A percentile compares a stretch with the other conserved stretches of the same genome.
These are phyloP conservation scores for Dendrocalamus sinicus DNA, from an alignment of 176 grass and related monocot species.

Conservation along the genomic window DNA sequence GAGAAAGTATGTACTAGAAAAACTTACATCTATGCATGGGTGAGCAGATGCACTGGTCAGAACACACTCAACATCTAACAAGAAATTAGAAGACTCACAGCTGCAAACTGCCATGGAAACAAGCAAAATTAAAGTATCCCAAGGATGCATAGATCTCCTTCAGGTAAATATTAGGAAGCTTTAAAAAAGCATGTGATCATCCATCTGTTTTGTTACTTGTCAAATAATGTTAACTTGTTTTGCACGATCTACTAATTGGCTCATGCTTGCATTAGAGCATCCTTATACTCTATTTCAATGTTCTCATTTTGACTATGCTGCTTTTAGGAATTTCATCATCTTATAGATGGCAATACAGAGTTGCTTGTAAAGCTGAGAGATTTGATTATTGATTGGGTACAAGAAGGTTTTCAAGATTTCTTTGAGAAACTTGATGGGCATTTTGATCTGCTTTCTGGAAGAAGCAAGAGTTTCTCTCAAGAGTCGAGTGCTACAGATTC, in stretches of 20 bases:
- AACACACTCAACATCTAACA: constrained; percentile 54
- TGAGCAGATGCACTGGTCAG: constrained; percentile 74
- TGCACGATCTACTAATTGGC: constrained; percentile 29
- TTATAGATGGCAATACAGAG: constrained; percentile 84
- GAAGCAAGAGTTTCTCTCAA: constrained; percentile 56
- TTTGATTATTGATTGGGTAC: constrained; percentile 96
- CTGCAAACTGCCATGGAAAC: constrained; percentile 78
- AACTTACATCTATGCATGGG: constrained; percentile 41
- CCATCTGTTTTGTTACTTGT: constrained; percentile 23
- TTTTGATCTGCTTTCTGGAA: constrained; percentile 92
- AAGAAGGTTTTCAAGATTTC: constrained; percentile 99
- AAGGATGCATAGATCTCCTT: constrained; percentile 92
- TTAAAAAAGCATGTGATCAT: constrained; percentile 6
- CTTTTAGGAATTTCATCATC: constrained; percentile 83
- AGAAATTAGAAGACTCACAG: constrained; percentile 60
- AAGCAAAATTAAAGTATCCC: constrained; percentile 74
- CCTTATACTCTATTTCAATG: constrained; percentile 32
- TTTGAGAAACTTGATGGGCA: constrained; percentile 85
- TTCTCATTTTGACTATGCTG: constrained; percentile 38
- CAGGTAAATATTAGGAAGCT: constrained; percentile 58
- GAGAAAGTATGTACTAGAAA: constrained; percentile 17
- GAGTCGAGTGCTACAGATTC: constrained; percentile 50
- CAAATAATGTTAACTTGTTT: constrained; percentile 30
- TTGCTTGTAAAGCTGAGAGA: constrained; percentile 85
- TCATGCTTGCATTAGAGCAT: constrained; percentile 18